phyloP scores from a whole-genome alignment of 768 basidiomycete species.

The Phaeotremella skinneri region DNA sequence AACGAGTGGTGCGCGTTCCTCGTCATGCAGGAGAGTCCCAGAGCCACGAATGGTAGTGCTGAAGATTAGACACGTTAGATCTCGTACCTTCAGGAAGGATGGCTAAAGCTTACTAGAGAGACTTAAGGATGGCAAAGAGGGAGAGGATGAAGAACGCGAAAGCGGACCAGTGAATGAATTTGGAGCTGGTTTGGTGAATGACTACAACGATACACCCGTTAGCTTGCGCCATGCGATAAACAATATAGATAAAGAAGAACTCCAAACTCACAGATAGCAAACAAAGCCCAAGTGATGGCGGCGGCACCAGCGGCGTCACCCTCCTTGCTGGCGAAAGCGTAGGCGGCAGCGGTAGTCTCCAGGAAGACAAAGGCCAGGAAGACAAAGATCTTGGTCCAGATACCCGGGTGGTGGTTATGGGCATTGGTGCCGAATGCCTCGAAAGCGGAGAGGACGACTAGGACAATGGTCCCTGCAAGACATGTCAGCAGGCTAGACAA shows the following conservation, averaged over 20 bases:
- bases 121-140: constrained; percentile 79
- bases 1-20: constrained; percentile 83
- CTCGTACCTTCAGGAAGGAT: background rate
- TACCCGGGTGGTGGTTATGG: constrained; percentile 62
- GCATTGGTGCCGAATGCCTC: constrained; percentile 67
- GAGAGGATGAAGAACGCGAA: constrained; percentile 81
- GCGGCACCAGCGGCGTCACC: constrained; percentile 91
- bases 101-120: constrained; percentile 54
- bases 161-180: constrained; percentile 87
- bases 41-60: constrained; percentile 52
- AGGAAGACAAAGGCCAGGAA: constrained; percentile 95
- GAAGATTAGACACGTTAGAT: constrained; percentile 53
- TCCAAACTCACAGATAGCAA: constrained; percentile 73
- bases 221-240: constrained; percentile 6
- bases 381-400: constrained; percentile 93
- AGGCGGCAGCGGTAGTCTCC: constrained; percentile 85
- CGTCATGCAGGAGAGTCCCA: constrained; percentile 70
- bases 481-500: constrained; percentile 50
- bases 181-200: constrained; percentile 58
- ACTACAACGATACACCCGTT: constrained; percentile 15
- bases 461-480: constrained; percentile 49
- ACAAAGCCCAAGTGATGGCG: constrained; percentile 89
- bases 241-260: background rate
- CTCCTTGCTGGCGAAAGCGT: constrained; percentile 84
- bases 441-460: constrained; percentile 50